Evolutionary conservation across 352 stramenopile species (phyloP).

Genomic region (Phytopythium kandeliae): DNA sequence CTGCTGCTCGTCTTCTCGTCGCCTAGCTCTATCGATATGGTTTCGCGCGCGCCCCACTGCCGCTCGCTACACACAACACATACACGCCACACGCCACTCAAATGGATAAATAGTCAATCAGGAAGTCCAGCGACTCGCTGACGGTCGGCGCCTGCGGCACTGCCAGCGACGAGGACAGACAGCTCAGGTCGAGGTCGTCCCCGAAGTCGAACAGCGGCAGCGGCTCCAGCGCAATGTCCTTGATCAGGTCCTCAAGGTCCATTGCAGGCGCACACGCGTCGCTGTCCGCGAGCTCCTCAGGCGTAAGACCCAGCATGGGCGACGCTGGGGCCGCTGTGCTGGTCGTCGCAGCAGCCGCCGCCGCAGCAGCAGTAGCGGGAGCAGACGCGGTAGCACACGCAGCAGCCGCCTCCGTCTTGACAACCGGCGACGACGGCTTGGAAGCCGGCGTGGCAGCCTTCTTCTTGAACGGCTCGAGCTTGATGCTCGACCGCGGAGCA

Average conservation of each 20-base stretch:
- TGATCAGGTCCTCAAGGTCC: constrained; percentile 23
- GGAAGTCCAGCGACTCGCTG: constrained; percentile 60
- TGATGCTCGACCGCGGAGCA: constrained; percentile 10
- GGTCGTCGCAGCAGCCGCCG: background rate
- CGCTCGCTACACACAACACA: constrained; percentile 3
- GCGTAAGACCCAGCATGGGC: background rate
- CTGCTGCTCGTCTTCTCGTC: constrained; percentile 6
- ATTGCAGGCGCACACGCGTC: constrained; percentile 3
- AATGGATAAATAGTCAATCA: constrained; percentile 57
- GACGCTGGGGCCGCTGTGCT: background rate
- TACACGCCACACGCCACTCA: constrained; percentile 11
- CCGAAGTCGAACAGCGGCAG: constrained; percentile 37
- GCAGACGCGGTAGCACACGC: background rate
- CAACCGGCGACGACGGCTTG: background rate
- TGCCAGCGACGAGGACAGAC: background rate
- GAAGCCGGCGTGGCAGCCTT: constrained; percentile 6
- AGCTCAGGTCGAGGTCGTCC: constrained; percentile 38
- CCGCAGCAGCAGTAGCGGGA: background rate
- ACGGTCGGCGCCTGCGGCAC: constrained; percentile 31
- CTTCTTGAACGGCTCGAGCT: constrained; percentile 23
- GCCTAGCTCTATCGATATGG: constrained; percentile 7
- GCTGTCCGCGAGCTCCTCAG: constrained; percentile 1
- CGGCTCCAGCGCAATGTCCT: constrained; percentile 30
- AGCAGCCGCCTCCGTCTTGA: background rate
- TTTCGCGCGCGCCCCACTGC: constrained; percentile 3